These are phyloP conservation scores for Dendrostoma leiphaemia DNA, from an alignment of 2,329 filamentous ascomycete genomes.

Conservation along the genomic window DNA sequence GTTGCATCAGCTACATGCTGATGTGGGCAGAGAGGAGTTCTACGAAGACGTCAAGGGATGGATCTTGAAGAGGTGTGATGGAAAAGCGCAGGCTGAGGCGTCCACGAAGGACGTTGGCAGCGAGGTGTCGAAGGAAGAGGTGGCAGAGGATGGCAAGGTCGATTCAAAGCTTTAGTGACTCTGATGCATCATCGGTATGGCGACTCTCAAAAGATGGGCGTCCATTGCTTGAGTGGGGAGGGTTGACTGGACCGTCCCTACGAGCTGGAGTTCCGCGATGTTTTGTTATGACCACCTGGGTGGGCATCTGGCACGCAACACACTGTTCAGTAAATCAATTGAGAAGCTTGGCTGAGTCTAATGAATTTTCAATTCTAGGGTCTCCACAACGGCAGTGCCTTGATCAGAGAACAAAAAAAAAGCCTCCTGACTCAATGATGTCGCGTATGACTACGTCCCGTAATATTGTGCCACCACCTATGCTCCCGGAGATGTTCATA, in stretches of 20 bases:
- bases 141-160: conserved; percentile 3
- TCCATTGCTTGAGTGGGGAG: too few relatives aligned
- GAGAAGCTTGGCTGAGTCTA: too few relatives aligned
- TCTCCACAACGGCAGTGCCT: too few relatives aligned
- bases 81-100: conserved; percentile 17
- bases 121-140: conserved; percentile 2
- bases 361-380: too few relatives aligned
- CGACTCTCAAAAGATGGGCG: too few relatives aligned
- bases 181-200: too few relatives aligned
- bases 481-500: conserved; percentile 7
- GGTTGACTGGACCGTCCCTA: too few relatives aligned
- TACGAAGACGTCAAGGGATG: conserved; percentile 62
- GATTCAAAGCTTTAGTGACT: conserved; percentile 33
- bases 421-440: background rate
- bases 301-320: too few relatives aligned
- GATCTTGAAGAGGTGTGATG: conserved; percentile 51
- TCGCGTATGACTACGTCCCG: conserved; percentile 3
- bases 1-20: conserved; percentile 72
- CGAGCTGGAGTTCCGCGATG: too few relatives aligned
- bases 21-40: conserved; percentile 53
- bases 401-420: too few relatives aligned
- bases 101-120: background rate
- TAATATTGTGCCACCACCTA: background rate
- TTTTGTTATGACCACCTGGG: too few relatives aligned
- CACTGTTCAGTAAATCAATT: too few relatives aligned